phyloP scores from a whole-genome alignment of 1,139 yeast genomes.

The Taiozyma sp. region DNA sequence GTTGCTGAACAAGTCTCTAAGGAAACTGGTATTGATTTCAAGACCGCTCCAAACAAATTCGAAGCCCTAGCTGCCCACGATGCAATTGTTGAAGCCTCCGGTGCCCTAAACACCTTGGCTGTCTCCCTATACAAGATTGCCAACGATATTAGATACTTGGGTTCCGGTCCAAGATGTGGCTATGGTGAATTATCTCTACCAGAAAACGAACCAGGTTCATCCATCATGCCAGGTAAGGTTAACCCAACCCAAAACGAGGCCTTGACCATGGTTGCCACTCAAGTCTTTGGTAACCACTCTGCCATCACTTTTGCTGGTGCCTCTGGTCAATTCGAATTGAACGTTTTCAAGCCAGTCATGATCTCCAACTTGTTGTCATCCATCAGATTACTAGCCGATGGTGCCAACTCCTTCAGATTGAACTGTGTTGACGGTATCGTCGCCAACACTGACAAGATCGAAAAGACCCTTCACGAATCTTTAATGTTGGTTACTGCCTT shows the following conservation, averaged over 20 bases:
- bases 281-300: conserved; percentile 94
- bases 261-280: conserved; percentile 95
- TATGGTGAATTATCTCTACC: conserved; percentile 94
- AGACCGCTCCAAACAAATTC: conserved; percentile 97
- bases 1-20: conserved; percentile 66
- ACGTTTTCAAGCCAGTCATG: conserved; percentile 96
- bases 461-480: conserved; percentile 84
- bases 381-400: conserved; percentile 84
- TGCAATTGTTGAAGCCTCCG: conserved; percentile 95
- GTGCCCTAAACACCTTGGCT: conserved; percentile 94
- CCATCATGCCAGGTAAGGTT: conserved; percentile 99
- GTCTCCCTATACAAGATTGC: conserved; percentile 93
- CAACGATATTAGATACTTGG: conserved; percentile 94
- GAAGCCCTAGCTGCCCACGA: conserved; percentile 99
- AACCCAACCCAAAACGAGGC: conserved; percentile 99
- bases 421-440: conserved; percentile 93
- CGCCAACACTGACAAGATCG: conserved; percentile 86
- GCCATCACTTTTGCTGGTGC: conserved; percentile 97
- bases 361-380: conserved; percentile 85
- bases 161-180: conserved; percentile 99
- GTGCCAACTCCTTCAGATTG: conserved; percentile 79
- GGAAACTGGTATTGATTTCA: conserved; percentile 82
- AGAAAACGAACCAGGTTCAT: conserved; percentile 98
- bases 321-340: conserved; percentile 96
- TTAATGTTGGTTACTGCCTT: conserved; percentile 97